Conservation (phyloP, 345 rosid species). For the Abelmoschus esculentus region DNA sequence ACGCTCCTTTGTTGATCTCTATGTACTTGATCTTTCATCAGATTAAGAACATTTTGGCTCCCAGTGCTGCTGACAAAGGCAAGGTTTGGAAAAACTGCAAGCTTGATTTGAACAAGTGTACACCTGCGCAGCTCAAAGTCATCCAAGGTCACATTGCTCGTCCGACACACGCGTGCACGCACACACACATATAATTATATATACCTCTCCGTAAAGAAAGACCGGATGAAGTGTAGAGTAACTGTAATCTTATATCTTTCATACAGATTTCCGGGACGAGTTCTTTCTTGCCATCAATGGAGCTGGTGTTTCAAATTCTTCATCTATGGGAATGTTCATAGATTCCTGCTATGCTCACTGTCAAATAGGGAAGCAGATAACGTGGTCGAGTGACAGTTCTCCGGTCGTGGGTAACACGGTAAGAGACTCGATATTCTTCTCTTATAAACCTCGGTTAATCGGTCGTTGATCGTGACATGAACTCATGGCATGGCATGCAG, state of each 20-base stretch:
- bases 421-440: neutral
- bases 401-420: conserved; percentile 53
- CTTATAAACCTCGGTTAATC: neutral
- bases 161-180: neutral
- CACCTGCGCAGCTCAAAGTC: conserved; percentile 45
- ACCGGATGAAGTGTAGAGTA: neutral
- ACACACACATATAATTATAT: neutral
- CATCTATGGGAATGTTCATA: conserved; percentile 61
- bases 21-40: conserved; percentile 12
- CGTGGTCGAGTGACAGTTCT: conserved; percentile 56
- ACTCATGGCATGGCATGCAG: conserved; percentile 25
- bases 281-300: conserved; percentile 45
- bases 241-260: neutral
- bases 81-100: conserved; percentile 66
- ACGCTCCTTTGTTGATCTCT: neutral
- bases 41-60: conserved; percentile 79
- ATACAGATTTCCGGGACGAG: conserved; percentile 53
- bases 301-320: conserved; percentile 24
- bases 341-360: conserved; percentile 84
- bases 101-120: conserved; percentile 50
- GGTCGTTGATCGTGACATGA: neutral
- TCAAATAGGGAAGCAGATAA: conserved; percentile 57
- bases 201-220: neutral
- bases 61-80: conserved; percentile 57
- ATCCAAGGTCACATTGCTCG: conserved; percentile 49